Conservation (phyloP, 2,329 filamentous ascomycete genomes). For the Stachybotrys elegans region DNA sequence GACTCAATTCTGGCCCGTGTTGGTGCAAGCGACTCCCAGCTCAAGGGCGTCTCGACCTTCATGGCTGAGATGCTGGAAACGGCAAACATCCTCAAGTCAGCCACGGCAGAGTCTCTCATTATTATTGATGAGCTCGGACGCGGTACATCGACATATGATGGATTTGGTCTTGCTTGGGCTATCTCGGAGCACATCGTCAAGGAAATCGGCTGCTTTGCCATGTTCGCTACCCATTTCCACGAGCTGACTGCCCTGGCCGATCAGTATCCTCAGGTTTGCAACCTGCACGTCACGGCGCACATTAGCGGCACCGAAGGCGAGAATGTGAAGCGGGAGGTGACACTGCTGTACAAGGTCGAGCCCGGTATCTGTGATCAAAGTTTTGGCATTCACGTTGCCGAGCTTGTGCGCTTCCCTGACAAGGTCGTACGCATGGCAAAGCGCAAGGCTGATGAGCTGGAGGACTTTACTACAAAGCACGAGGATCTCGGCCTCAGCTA, state of each 20-base stretch:
- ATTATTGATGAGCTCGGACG: constrained; percentile 98
- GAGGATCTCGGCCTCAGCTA: constrained; percentile 57
- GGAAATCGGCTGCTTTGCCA: constrained; percentile 87
- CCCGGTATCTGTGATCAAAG: constrained; percentile 94
- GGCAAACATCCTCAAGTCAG: constrained; percentile 95
- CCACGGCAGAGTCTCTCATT: constrained; percentile 90
- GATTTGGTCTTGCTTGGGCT: constrained; percentile 97
- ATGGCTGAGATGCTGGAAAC: constrained; percentile 99
- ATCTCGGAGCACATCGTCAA: constrained; percentile 97
- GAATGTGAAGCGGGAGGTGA: constrained; percentile 72
- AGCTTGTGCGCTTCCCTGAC: constrained; percentile 90
- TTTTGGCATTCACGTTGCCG: constrained; percentile 97
- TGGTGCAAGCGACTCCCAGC: constrained; percentile 90
- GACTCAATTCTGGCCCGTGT: constrained; percentile 96
- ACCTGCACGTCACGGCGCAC: constrained; percentile 93
- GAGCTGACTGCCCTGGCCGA: constrained; percentile 90
- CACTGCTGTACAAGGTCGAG: constrained; percentile 93
- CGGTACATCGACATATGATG: constrained; percentile 96
- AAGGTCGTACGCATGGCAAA: constrained; percentile 99
- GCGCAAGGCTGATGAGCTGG: constrained; percentile 94
- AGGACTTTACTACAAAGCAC: constrained; percentile 85
- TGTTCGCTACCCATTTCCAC: constrained; percentile 98
- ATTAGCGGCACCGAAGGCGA: constrained; percentile 53
- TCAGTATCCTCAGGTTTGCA: constrained; percentile 80
- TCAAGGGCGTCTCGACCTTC: constrained; percentile 97